Evolutionary conservation across 495 filamentous ascomycete genomes (phyloP), one percentile per base, ranked within the genome.

Genomic region (Aspergillus asperescens): DNA sequence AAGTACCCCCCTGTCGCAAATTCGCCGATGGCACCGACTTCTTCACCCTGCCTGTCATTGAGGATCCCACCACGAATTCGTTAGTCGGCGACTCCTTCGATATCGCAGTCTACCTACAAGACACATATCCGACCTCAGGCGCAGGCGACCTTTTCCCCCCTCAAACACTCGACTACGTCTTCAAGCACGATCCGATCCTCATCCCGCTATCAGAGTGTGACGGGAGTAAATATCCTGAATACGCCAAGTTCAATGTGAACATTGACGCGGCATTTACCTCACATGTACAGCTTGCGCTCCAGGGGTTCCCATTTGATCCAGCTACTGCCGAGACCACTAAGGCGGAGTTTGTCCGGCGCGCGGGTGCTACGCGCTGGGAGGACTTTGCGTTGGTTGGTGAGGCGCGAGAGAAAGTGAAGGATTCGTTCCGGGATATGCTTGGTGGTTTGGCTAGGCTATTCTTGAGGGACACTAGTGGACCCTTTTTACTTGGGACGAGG

Each of bases 41-140:
- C 70, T 73, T 63, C 61, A 86, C 83, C 1, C 75, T 86, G 0
- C 83, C 83, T 18, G 64, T 83, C 38, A 40, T 86, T n/a, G 51
- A 62, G 0, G 80, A 85, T 59, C 54, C 68, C 4, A 10, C 48
- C n/a, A 78, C 77, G 1, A 50, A 52, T 39, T 46, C 56, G 0
- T 18, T 60, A 1, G 25, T 85, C n/a, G 80, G 83, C 43, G 79
- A 85, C 69, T 79, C 82, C 5, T 81, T 84, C 65, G 78, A 84
- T 38, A 83, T 85, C 55, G 78, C 82, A 28, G 54, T 73, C 32
- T 73, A 86, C 64, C 63, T 86, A 8, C 65, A 86, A 24, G 58
- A 69, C 22, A 74, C 54, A 12, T 81, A 77, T 55, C 67, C 70
- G 0, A 63, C 74, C 20, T 54, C 73, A 16, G 60, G 69, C 8